Evolutionary conservation across 78 protist genomes (phyloP).

Genomic region (Trichosphaerium sp.): DNA sequence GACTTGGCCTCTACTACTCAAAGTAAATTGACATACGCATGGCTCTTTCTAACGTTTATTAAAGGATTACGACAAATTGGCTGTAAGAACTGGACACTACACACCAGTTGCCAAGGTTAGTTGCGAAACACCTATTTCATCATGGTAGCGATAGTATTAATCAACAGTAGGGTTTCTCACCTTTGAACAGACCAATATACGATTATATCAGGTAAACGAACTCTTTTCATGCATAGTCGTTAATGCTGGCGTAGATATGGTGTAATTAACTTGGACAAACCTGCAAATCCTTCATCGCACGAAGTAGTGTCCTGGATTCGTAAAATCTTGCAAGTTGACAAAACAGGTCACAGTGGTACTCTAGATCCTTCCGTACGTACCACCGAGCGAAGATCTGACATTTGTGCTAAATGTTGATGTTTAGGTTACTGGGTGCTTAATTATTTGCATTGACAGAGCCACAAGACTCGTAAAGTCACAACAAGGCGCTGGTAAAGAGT

Average conservation of each 20-base stretch:
- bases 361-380: constrained; percentile 55
- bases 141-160: no score
- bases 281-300: constrained; percentile 99
- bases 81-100: constrained; percentile 88
- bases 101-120: constrained; percentile 92
- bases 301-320: constrained; percentile 99
- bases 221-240: not conserved
- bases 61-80: constrained; percentile 86
- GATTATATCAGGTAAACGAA: constrained; percentile 72
- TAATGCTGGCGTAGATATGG: constrained; percentile 63
- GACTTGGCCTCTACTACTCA: no score
- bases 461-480: constrained; percentile 99
- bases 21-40: no score
- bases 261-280: constrained; percentile 98
- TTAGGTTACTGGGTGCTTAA: constrained; percentile 97
- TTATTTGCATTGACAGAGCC: constrained; percentile 97
- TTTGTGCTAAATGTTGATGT: no score
- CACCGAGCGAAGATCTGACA: no score
- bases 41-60: not conserved
- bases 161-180: constrained; percentile 94
- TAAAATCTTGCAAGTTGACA: constrained; percentile 85
- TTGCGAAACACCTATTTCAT: no score
- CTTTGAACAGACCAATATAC: constrained; percentile 82
- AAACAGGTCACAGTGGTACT: constrained; percentile 96
- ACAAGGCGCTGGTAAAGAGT: constrained; percentile 96